Evolutionary conservation across 768 basidiomycete species (phyloP), one percentile per base, ranked within the genome.

Genomic region (Mycena albidolilacea): DNA sequence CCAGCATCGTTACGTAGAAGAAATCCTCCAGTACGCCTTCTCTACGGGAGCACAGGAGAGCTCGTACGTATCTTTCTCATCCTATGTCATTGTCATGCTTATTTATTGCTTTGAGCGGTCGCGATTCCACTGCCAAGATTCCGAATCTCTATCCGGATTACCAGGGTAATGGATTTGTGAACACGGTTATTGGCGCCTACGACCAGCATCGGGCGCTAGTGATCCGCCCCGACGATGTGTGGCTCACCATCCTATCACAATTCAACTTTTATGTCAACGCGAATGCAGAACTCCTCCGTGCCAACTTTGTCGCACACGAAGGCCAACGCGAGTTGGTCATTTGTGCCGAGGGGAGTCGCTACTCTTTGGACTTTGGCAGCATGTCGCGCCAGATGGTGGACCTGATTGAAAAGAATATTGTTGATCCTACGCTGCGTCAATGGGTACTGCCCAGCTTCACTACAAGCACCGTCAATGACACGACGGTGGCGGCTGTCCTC

Each of bases 141-240:
- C 30, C 30, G 4, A 30, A 3, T 30, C 30, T 30, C 30, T 30
- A 3, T 30, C 30, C 30, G 30, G 30, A 30, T 30, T 30, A 30
- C 30, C 30, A 30, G 30, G 30, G 30, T 10, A 64, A 63, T 3
- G 57, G 70, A 10, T 65, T 65, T 8, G 62, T 57, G 6, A 64
- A 43, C 8, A 64, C 70, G 12, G 19, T 71, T 19, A 43, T 71
- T 43, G 58, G 48, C 6, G 70, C 70, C 1, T 71, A 64, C 21
- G 50, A 44, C 41, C 21, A 46, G n/a, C 44, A 71, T 57, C 70
- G 64, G 7, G 54, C 81, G 1, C 80, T 89, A 46, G 78, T 85
- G 66, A 74, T 88, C 21, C 81, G 88, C 9, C 88, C 87, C 8
- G 88, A 89, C 64, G 88, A 89, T 75, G 81, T 89, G 43, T 89